Evolutionary conservation across 1,139 yeast species (phyloP).

Genomic region (Scheffersomyces titani): DNA sequence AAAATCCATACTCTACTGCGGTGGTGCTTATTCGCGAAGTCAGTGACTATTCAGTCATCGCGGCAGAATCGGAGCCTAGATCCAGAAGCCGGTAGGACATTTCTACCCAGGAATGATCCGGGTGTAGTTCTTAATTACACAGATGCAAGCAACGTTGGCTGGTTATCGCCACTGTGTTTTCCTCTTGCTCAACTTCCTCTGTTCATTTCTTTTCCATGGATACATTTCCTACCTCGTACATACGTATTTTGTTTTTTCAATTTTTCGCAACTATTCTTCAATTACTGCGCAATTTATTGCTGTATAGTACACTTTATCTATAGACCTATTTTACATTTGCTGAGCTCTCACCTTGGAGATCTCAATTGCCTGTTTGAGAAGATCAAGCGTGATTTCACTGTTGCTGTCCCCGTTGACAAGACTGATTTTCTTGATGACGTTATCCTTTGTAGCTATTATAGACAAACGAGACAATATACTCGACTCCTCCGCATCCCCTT

Average conservation of each 20-base stretch:
- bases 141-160: neutral
- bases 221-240: neutral
- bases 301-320: neutral
- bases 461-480: constrained; percentile 44
- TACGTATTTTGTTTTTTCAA: neutral
- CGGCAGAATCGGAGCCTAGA: neutral
- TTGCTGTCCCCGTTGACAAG: constrained; percentile 16
- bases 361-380: constrained; percentile 45
- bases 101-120: neutral
- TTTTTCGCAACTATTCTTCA: neutral
- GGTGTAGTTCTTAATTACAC: neutral
- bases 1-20: neutral
- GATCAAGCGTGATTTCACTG: constrained; percentile 44
- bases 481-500: constrained; percentile 78
- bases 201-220: neutral
- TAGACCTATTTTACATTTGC: neutral
- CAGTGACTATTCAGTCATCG: neutral
- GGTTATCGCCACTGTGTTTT: neutral
- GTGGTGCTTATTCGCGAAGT: neutral
- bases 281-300: neutral
- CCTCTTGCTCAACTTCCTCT: neutral
- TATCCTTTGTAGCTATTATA: constrained; percentile 29
- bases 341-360: constrained; percentile 36
- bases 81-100: neutral
- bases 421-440: constrained; percentile 15